Evolutionary conservation across 805 yeast species (phyloP), one percentile per base, ranked within the genome.

Genomic region (Tetrapisispora arboricola): DNA sequence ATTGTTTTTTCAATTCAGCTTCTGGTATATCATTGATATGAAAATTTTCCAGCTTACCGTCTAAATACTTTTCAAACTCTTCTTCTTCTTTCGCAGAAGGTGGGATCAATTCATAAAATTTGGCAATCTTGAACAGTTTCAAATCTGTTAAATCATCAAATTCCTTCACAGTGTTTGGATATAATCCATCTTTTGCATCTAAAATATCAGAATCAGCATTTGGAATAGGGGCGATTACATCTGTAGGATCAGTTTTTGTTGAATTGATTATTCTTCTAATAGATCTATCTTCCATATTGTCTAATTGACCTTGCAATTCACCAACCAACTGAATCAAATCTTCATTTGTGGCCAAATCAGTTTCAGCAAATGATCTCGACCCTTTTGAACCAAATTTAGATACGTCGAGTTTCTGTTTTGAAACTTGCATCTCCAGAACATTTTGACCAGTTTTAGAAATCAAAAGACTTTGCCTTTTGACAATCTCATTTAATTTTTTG

Each of bases 271-370:
- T 65, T 59, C 97, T 71, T 48, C 83, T 71, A 33, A 84, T 72
- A 15, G 82, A 73, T 49, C 94, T 72, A 49, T 84, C 84, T 55
- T 88, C 97, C 26, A 83, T 58, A 19, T 72, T 66, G 40, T 84
- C 88, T 53, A 88, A 69, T 62, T 88, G 96, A 8, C 84, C 84
- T 61, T 88, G 96, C 42, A 88, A 65, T 60, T 88, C 97, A 10
- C 84, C 85, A 12, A 87, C 96, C 35, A 88, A 67, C 55, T 85
- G 90, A 3, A 83, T 83, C 11, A 88, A 64, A 55, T 90, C 97
- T 43, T 84, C 94, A 49, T 84, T 81, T 3, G 90, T 77, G 28
- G 79, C 84, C 48, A 71, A 79, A 47, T 80, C 85, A 1, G 75
- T 56, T 44, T 75, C 80, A 4, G 51, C 39, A 55, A 47, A 41